Percentiles rank a stretch among this genome's conserved stretches.
phyloP scores from a whole-genome alignment of 306 rosid species.

The Acacia crassicarpa region DNA sequence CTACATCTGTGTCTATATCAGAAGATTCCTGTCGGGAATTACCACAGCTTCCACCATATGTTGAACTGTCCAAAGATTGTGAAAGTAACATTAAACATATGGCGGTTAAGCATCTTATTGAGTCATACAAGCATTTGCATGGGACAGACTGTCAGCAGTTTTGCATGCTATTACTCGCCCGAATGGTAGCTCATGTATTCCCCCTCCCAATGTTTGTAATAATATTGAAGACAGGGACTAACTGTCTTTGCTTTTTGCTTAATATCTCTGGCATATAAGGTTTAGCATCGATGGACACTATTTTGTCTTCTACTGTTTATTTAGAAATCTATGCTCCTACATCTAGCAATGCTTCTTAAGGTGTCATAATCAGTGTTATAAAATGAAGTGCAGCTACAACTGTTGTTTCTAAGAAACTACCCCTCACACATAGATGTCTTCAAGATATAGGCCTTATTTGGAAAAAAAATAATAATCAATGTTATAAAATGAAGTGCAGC shows the following conservation, averaged over 20 bases:
- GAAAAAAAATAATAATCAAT: background rate
- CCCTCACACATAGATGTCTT: background rate
- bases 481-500: no score
- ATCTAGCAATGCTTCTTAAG: background rate
- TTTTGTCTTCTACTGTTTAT: constrained; percentile 10
- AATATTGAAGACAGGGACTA: constrained; percentile 3
- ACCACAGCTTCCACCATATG: constrained; percentile 74
- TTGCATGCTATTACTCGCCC: constrained; percentile 82
- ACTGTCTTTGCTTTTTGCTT: background rate
- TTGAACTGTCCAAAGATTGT: constrained; percentile 76
- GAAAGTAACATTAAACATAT: constrained; percentile 57
- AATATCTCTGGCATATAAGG: constrained; percentile 7
- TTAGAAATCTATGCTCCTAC: background rate
- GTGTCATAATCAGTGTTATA: background rate
- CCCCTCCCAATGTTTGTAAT: background rate
- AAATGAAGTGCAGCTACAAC: background rate
- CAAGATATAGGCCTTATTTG: no score
- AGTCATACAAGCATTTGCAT: constrained; percentile 60
- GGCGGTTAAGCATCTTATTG: constrained; percentile 73
- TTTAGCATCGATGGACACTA: constrained; percentile 18
- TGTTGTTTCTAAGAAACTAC: background rate
- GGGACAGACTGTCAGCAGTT: constrained; percentile 70
- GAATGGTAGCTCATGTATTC: constrained; percentile 90
- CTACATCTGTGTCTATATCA: constrained; percentile 52
- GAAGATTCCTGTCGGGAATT: constrained; percentile 84